Conservation (phyloP, 2,329 filamentous ascomycete genomes). For the Colletotrichum echinochloae region DNA sequence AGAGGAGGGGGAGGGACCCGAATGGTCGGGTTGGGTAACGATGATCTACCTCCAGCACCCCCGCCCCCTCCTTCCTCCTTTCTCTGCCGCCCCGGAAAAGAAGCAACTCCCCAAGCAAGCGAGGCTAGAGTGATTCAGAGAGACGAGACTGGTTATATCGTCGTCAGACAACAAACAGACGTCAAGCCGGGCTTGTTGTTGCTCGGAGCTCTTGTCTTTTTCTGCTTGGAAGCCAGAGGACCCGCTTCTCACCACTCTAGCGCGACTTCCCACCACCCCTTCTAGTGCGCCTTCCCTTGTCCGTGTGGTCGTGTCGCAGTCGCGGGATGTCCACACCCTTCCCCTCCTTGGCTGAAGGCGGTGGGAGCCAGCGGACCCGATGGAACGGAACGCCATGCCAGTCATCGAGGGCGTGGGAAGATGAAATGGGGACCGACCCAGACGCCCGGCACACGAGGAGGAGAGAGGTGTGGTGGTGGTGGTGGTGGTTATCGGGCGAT, state of each 20-base stretch:
- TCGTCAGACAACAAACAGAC: background rate
- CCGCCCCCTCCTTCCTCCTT: background rate
- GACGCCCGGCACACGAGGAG: background rate
- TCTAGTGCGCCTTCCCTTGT: too few species aligned
- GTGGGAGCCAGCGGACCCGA: background rate
- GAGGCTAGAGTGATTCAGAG: background rate
- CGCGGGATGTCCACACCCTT: background rate
- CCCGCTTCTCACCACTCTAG: background rate
- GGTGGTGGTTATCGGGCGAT: background rate
- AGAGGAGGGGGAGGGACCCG: background rate
- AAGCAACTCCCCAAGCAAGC: background rate
- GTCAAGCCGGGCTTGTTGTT: background rate
- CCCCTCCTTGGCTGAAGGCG: conserved; percentile 5
- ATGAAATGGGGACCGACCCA: background rate
- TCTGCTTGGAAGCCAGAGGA: background rate
- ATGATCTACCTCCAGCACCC: background rate
- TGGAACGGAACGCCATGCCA: background rate
- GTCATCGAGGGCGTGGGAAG: background rate
- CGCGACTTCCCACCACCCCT: too few species aligned
- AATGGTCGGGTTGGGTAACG: conserved; percentile 5
- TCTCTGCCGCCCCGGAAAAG: too few species aligned
- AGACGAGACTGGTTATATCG: background rate
- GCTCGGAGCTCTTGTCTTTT: background rate
- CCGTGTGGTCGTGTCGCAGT: background rate
- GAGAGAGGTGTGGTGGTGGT: too few species aligned